These are phyloP conservation scores for Starmera amethionina DNA, from an alignment of 805 yeast genomes.

Conservation along the genomic window DNA sequence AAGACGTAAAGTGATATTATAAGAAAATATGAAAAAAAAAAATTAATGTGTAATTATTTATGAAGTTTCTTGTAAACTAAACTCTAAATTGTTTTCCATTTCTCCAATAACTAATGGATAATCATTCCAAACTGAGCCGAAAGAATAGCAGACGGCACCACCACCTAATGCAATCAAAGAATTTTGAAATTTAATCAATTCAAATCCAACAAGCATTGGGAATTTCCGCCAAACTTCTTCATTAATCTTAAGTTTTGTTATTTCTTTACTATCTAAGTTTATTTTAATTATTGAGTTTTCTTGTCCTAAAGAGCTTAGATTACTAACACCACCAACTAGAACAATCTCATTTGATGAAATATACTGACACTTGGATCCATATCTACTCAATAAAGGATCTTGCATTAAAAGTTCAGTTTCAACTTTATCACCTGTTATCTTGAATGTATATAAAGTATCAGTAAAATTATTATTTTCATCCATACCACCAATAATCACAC, in stretches of 20 bases:
- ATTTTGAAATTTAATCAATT: conserved; percentile 20
- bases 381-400: conserved; percentile 31
- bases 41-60: too few relatives aligned
- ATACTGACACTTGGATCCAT: conserved; percentile 35
- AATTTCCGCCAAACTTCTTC: conserved; percentile 27
- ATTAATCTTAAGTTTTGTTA: conserved; percentile 21
- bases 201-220: conserved; percentile 48
- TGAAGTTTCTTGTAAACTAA: too few relatives aligned
- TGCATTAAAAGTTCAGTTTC: conserved; percentile 9
- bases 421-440: conserved; percentile 12
- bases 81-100: neutral
- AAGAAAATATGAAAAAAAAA: too few relatives aligned
- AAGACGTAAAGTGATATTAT: too few relatives aligned
- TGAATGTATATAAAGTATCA: conserved; percentile 25
- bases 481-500: conserved; percentile 42
- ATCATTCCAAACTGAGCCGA: conserved; percentile 50
- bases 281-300: conserved; percentile 27
- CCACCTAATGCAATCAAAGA: conserved; percentile 38
- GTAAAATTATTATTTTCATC: conserved; percentile 16
- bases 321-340: conserved; percentile 51
- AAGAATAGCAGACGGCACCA: conserved; percentile 77
- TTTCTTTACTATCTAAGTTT: conserved; percentile 12
- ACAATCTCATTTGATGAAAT: conserved; percentile 25
- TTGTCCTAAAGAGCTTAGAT: conserved; percentile 22
- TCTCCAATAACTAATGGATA: conserved; percentile 4